These are phyloP conservation scores for Pythium sp. DNA, from an alignment of 352 stramenopile species.

Conservation along the genomic window DNA sequence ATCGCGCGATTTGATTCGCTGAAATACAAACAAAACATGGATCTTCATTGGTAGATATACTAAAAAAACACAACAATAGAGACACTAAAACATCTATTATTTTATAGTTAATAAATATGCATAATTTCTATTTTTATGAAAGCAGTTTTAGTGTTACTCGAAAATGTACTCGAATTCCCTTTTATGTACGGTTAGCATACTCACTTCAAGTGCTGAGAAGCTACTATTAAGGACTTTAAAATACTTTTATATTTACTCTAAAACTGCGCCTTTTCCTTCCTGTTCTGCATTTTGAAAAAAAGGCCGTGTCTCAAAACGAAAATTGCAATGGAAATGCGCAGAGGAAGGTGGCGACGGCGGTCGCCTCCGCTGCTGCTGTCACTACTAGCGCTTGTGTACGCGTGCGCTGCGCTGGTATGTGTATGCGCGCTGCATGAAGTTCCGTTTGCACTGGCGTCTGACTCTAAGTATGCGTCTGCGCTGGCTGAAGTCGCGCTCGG, in stretches of 20 bases:
- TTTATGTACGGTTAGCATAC: no score
- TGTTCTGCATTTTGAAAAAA: conserved; percentile 4
- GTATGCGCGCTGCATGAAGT: background rate
- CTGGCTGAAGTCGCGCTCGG: background rate
- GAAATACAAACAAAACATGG: background rate
- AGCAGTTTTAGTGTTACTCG: no score
- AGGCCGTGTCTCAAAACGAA: background rate
- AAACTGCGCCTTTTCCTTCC: no score
- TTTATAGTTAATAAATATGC: no score
- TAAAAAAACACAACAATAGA: no score
- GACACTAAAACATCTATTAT: no score
- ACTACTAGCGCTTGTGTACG: background rate
- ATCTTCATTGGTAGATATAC: no score
- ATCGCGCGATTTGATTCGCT: conserved; percentile 12
- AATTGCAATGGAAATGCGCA: background rate
- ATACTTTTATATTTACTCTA: no score
- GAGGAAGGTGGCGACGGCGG: background rate
- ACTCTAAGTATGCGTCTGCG: background rate
- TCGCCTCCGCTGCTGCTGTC: background rate
- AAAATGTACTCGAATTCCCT: no score
- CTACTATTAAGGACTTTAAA: no score
- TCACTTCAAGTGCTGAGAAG: no score
- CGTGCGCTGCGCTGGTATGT: background rate
- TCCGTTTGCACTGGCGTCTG: background rate
- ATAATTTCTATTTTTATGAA: no score